Evolutionary conservation across 768 basidiomycete genomes (phyloP).

Genomic region (Tylopilus vinaceipallidus): DNA sequence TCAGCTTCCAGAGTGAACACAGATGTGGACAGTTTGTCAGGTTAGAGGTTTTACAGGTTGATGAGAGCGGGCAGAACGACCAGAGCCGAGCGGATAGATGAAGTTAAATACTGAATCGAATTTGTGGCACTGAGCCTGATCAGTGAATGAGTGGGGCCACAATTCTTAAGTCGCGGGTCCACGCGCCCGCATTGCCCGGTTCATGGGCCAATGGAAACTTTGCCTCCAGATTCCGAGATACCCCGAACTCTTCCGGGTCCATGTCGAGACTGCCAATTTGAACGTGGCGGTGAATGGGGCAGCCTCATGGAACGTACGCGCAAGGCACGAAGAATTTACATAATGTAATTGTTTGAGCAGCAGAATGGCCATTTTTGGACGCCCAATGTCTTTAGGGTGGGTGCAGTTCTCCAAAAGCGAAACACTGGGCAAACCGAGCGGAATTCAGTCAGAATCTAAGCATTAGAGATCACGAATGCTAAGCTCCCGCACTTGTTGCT

Average conservation of each 20-base stretch:
- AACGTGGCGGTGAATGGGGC: conserved; percentile 22
- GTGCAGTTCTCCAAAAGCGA: background rate
- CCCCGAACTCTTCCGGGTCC: conserved; percentile 14
- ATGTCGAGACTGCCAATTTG: conserved; percentile 7
- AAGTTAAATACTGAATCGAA: conserved; percentile 17
- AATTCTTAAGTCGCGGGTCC: background rate
- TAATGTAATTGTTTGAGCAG: no score
- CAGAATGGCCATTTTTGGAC: no score
- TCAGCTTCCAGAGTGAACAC: background rate
- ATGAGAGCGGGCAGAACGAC: conserved; percentile 12
- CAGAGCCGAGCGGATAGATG: background rate
- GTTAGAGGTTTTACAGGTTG: background rate
- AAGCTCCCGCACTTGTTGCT: no score
- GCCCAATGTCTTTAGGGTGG: no score
- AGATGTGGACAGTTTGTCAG: background rate
- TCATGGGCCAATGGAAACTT: conserved; percentile 17
- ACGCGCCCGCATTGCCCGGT: conserved; percentile 16
- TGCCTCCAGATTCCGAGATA: conserved; percentile 15
- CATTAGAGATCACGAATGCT: no score
- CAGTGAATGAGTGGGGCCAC: conserved; percentile 2
- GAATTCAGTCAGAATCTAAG: no score
- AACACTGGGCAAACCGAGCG: no score
- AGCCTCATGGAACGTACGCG: conserved; percentile 18
- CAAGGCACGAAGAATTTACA: conserved; percentile 8
- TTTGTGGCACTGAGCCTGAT: conserved; percentile 13